phyloP scores from a whole-genome alignment of 148 eudicot species.

The Chenopodium suecicum region DNA sequence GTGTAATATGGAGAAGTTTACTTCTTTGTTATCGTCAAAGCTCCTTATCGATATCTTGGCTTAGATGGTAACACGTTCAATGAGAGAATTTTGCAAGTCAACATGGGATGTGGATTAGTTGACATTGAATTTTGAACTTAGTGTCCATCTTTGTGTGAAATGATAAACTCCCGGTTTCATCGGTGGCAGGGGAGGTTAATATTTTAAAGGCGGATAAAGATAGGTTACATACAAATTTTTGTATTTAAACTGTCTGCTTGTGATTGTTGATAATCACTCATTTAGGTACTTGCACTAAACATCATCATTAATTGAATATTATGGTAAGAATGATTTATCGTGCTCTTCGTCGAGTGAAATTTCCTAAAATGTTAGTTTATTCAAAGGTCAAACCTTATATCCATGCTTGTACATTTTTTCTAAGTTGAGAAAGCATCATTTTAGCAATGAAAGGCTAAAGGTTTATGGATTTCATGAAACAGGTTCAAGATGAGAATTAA shows the following conservation, averaged over 20 bases:
- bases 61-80: not conserved
- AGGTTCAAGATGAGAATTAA: not conserved
- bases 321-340: not conserved
- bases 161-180: not conserved
- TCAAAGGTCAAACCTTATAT: not conserved
- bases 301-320: not conserved
- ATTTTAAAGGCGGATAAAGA: not conserved
- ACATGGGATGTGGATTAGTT: not conserved
- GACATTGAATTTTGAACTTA: not conserved
- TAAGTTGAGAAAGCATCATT: not conserved
- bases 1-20: not conserved
- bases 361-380: not conserved
- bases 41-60: not conserved
- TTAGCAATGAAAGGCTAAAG: not conserved
- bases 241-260: not conserved
- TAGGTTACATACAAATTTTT: not conserved
- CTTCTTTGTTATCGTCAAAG: not conserved
- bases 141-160: not conserved
- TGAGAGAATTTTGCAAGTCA: not conserved
- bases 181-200: not conserved
- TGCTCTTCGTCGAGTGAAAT: not conserved
- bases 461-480: not conserved
- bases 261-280: not conserved
- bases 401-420: not conserved
- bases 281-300: not conserved